Percentiles rank a stretch among this genome's conserved stretches.
phyloP scores from a whole-genome alignment of 805 yeast species.

The Sporopachydermia quercuum region DNA sequence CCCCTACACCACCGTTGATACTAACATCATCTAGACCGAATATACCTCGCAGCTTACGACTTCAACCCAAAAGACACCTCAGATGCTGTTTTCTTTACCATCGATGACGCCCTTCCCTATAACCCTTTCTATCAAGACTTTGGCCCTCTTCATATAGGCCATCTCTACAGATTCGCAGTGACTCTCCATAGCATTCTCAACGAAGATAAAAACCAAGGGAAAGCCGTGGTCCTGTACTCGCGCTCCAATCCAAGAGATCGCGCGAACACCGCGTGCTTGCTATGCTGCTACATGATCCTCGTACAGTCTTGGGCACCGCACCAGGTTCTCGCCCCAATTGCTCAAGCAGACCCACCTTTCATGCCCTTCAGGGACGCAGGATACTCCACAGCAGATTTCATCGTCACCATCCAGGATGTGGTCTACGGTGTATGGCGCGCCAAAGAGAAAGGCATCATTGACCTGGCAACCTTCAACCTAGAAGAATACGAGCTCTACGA shows the following conservation, averaged over 20 bases:
- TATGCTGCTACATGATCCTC: constrained; percentile 87
- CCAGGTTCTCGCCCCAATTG: constrained; percentile 86
- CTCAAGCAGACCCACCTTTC: constrained; percentile 85
- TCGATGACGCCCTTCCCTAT: constrained; percentile 84
- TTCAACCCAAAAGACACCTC: constrained; percentile 61
- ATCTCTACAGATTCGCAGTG: constrained; percentile 88
- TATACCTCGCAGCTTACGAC: constrained; percentile 85
- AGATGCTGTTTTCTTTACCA: constrained; percentile 71
- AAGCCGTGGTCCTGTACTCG: constrained; percentile 85
- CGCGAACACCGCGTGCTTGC: constrained; percentile 86
- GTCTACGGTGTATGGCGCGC: constrained; percentile 98
- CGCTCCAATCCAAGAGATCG: constrained; percentile 67
- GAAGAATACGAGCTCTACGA: constrained; percentile 93
- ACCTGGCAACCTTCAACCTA: constrained; percentile 70
- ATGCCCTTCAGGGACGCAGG: constrained; percentile 97
- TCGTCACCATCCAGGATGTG: constrained; percentile 83
- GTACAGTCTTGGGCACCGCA: constrained; percentile 98
- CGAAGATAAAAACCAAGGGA: constrained; percentile 68
- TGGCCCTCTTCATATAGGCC: constrained; percentile 92
- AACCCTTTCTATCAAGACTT: constrained; percentile 93
- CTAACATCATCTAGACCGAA: constrained; percentile 34
- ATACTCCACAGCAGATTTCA: constrained; percentile 88
- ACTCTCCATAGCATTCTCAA: constrained; percentile 82
- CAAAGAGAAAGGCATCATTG: constrained; percentile 79
- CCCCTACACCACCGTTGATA: no score